Percentiles rank a stretch among this genome's conserved stretches.
Evolutionary conservation across 2,329 filamentous ascomycete species (phyloP).

Genomic region (Hymenotorrendiella dingleyae): DNA sequence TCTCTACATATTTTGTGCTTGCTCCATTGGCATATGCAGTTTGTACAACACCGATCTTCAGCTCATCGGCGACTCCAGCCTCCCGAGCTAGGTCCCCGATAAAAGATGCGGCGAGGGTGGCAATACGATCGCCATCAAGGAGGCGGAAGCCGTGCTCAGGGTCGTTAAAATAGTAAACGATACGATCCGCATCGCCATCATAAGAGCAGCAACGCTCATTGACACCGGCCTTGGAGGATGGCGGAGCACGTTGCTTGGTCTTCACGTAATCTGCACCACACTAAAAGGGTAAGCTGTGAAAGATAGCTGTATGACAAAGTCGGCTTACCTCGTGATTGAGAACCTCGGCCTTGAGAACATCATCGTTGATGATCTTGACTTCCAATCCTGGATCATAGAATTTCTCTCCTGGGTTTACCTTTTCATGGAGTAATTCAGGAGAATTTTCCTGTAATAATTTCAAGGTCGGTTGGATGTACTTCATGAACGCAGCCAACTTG

Average conservation of each 20-base stretch:
- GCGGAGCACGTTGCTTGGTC: constrained; percentile 87
- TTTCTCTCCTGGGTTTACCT: constrained; percentile 27
- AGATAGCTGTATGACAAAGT: constrained; percentile 5
- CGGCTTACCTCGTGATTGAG: constrained; percentile 83
- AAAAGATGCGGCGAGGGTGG: constrained; percentile 88
- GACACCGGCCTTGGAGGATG: constrained; percentile 68
- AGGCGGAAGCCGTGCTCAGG: constrained; percentile 80
- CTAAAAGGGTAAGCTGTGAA: constrained; percentile 36
- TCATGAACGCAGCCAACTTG: constrained; percentile 80
- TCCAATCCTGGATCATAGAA: constrained; percentile 64
- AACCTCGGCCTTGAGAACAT: constrained; percentile 81
- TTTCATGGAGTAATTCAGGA: no score
- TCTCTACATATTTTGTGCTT: constrained; percentile 85
- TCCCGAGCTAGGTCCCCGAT: constrained; percentile 81
- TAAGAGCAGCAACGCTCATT: constrained; percentile 82
- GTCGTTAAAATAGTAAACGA: constrained; percentile 93
- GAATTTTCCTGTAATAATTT: no score
- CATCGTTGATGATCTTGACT: constrained; percentile 85
- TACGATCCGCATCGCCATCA: constrained; percentile 90
- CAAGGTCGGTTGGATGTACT: constrained; percentile 56
- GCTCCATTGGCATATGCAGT: constrained; percentile 97
- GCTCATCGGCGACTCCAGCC: constrained; percentile 69
- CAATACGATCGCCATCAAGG: constrained; percentile 93
- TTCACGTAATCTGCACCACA: constrained; percentile 97
- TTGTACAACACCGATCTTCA: constrained; percentile 92